Evolutionary conservation across 1,284 basidiomycete species (phyloP).

Genomic region (Sanguinoderma infundibulare): DNA sequence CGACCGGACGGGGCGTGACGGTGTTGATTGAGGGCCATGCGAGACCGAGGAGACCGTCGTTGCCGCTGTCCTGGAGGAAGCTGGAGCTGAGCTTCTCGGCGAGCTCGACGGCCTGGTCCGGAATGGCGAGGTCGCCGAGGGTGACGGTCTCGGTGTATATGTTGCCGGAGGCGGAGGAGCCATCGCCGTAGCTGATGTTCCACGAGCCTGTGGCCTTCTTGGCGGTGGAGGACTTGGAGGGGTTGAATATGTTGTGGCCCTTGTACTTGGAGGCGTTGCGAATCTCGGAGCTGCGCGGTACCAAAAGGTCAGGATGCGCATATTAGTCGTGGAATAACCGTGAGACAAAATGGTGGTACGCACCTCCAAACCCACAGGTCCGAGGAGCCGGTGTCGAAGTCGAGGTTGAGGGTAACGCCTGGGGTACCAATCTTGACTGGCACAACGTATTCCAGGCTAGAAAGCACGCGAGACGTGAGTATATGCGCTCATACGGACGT

Average conservation of each 20-base stretch:
- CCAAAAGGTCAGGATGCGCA: neutral
- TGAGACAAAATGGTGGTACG: neutral
- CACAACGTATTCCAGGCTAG: slow-evolving; percentile 43
- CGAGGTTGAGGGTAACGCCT: slow-evolving; percentile 40
- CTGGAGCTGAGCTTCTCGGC: slow-evolving; percentile 39
- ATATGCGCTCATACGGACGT: neutral
- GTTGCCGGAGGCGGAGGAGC: slow-evolving; percentile 41
- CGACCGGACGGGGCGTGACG: slow-evolving; percentile 36
- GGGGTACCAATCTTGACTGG: slow-evolving; percentile 44
- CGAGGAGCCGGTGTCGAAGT: slow-evolving; percentile 44
- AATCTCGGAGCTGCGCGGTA: slow-evolving; percentile 29
- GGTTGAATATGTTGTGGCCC: slow-evolving; percentile 40
- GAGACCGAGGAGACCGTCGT: slow-evolving; percentile 42
- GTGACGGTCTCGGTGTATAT: slow-evolving; percentile 40
- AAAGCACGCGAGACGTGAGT: slow-evolving; percentile 1
- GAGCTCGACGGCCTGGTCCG: slow-evolving; percentile 41
- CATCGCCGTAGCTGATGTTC: slow-evolving; percentile 47
- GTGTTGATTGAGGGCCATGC: slow-evolving; percentile 43
- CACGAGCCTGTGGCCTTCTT: slow-evolving; percentile 36
- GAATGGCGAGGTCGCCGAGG: slow-evolving; percentile 38
- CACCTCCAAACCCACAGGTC: slow-evolving; percentile 43
- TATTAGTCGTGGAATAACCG: neutral
- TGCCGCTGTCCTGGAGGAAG: slow-evolving; percentile 41
- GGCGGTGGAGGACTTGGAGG: slow-evolving; percentile 37
- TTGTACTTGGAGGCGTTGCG: slow-evolving; percentile 28